Base-by-base conservation (phyloP, 2,329 filamentous ascomycete genomes). In the Penicillium rolfsii region DNA sequence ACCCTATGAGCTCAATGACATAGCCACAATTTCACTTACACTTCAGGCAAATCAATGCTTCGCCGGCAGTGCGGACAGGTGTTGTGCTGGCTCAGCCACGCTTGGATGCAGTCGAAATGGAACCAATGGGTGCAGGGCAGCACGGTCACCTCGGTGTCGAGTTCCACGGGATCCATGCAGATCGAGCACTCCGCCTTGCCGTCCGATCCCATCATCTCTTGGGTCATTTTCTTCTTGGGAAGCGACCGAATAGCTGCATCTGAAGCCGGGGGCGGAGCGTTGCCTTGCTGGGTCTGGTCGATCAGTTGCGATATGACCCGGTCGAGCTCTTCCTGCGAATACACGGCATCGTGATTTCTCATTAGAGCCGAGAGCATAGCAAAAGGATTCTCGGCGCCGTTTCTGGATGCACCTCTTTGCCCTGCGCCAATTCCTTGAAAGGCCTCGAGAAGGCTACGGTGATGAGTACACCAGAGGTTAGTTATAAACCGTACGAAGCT, bases 61-160 rank as follows among this genome's bases (percentile, higher is more conserved):
- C 75, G 74, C 43, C 80, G 76, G 57, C 80, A 82, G 62, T 82
- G 80, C 4, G 94, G 94, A 70, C 94, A 98, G 0, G 93, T 97
- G 70, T 97, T 93, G 76, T 97, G 93, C 76, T 96, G 91, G 69
- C 85, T 86, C 55, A 98, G 79, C 94, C 94, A 98, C 53, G 90
- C 82, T 26, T 87, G 84, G 36, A 95, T 90, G 70, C 94, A 98
- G 28, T 85, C 81, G 60, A 89, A 88, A 71, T 97, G 94, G 74
- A 97, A 98, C 91, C 92, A 97, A 73, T 99, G 95, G 61, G 87
- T 89, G 78, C 95, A 99, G 0, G 93, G 93, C 54, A 99, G 78
- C 49, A 89, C 84, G 0, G 90, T 85, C 5, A 94, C 91, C 72
- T 91, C 87, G 33, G 91, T 87, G 11, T 87, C 90, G 38, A 90